These are phyloP conservation scores for Nemania sp. DNA, from an alignment of 2,329 filamentous ascomycete species.

Conservation along the genomic window DNA sequence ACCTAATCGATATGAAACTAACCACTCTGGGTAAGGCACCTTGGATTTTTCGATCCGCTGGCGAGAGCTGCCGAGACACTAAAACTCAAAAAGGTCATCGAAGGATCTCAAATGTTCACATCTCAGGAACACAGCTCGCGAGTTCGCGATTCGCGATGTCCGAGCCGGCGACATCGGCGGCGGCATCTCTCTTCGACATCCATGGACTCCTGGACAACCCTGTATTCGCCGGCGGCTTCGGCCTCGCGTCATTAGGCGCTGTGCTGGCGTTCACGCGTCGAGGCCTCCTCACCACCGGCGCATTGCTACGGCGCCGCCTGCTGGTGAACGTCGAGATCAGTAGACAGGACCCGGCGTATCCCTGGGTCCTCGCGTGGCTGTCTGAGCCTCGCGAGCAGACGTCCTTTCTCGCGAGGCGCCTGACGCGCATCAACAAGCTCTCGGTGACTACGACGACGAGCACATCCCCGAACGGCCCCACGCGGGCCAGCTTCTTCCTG, in stretches of 20 bases:
- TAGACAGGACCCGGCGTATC: constrained; percentile 89
- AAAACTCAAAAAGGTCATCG: too few species aligned
- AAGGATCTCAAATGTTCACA: too few species aligned
- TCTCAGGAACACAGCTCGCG: background rate
- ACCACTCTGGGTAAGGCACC: too few species aligned
- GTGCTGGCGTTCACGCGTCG: constrained; percentile 80
- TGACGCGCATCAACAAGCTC: constrained; percentile 65
- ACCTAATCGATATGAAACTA: background rate
- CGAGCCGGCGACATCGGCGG: constrained; percentile 30
- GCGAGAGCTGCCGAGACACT: too few species aligned
- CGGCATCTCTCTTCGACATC: constrained; percentile 49
- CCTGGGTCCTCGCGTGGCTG: constrained; percentile 94
- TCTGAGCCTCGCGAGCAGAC: constrained; percentile 73
- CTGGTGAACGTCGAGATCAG: constrained; percentile 96
- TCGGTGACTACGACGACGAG: constrained; percentile 60
- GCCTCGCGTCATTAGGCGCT: constrained; percentile 86
- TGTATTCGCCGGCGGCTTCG: constrained; percentile 75
- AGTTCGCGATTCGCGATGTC: constrained; percentile 35
- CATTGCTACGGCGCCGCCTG: constrained; percentile 78
- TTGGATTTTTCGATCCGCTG: too few species aligned
- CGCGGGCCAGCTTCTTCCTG: constrained; percentile 80
- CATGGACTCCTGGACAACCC: constrained; percentile 67
- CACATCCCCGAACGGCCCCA: constrained; percentile 67
- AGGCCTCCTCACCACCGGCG: constrained; percentile 72
- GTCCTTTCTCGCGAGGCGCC: constrained; percentile 62